Base-by-base conservation (phyloP, 331 rosid species). In the Saraca asoca region DNA sequence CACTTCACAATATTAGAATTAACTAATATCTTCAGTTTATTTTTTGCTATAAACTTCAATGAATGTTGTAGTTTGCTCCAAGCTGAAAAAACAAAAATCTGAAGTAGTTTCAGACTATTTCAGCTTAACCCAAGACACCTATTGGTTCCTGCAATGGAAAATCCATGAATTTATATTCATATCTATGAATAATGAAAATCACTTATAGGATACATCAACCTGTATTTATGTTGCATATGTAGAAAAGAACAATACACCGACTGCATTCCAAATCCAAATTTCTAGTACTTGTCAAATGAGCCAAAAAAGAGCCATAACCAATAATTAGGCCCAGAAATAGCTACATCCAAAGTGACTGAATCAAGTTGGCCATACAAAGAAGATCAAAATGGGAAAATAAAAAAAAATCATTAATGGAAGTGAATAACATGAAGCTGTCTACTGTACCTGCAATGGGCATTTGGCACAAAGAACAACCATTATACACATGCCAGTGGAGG, bases 371-470 rank as follows among this genome's bases (percentile, higher is more conserved):
- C 2, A 24, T 24, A 13, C 12, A 49, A 43, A 45, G 2, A 16
- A 42, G 45, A 55, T 34, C 34, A 67, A 33, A 61, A 48, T 8
- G 41, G 34, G 14, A 42, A 5, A 12, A 31, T 0, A 20, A 7
- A 7, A 14, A 13, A n/a, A 33, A 12, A 35, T 6, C 15, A 33
- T 19, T 33, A 43, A 17, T 10, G 35, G 14, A 69, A 24, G 12
- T 51, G 2, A 39, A 31, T 56, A 20, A 0, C 5, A 14, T 11
- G 75, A 68, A 56, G 49, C 48, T 56, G 4, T 11, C 12, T 9
- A 55, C 35, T 12, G 54, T 62, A 70, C 79, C 71, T 77, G 78
- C n/a, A n/a, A n/a, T n/a, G n/a, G n/a, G n/a, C n/a, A n/a, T n/a
- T n/a, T n/a, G n/a, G n/a, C n/a, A n/a, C n/a, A n/a, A n/a, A n/a